phyloP scores from a whole-genome alignment of 2,329 filamentous ascomycete species.

The Fusarium sp. region DNA sequence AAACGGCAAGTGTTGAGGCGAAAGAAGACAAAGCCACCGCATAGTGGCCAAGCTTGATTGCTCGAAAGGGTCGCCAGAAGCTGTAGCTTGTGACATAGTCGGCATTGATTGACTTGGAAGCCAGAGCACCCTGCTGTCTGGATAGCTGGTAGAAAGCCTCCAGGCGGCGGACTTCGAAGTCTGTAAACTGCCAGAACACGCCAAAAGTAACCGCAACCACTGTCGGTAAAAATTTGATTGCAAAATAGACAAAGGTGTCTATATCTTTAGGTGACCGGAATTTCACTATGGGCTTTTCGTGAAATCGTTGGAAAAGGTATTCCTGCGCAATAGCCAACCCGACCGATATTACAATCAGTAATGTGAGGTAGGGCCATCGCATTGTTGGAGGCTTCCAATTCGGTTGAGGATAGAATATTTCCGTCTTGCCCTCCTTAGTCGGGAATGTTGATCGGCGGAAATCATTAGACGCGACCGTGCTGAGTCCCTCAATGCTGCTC shows the following conservation, averaged over 20 bases:
- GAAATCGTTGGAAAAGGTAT: slow-evolving; percentile 63
- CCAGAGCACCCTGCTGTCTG: slow-evolving; percentile 67
- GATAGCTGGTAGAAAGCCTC: slow-evolving; percentile 75
- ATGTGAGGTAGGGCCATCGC: slow-evolving; percentile 68
- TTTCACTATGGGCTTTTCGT: slow-evolving; percentile 55
- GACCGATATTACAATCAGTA: slow-evolving; percentile 65
- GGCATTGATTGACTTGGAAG: slow-evolving; percentile 75
- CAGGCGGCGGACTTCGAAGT: slow-evolving; percentile 73
- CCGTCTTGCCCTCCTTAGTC: slow-evolving; percentile 50
- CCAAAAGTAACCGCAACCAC: slow-evolving; percentile 70
- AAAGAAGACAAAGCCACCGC: slow-evolving; percentile 75
- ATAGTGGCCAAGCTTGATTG: slow-evolving; percentile 71
- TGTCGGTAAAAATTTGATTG: slow-evolving; percentile 72
- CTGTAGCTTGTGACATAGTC: slow-evolving; percentile 78
- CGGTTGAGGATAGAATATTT: slow-evolving; percentile 70
- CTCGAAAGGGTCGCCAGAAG: slow-evolving; percentile 71
- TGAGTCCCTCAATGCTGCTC: slow-evolving; percentile 61
- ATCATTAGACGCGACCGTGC: slow-evolving; percentile 41
- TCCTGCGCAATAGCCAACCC: slow-evolving; percentile 64
- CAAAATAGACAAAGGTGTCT: slow-evolving; percentile 64
- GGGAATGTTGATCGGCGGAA: slow-evolving; percentile 53
- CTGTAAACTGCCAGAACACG: slow-evolving; percentile 73
- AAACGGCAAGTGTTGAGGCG: slow-evolving; percentile 72
- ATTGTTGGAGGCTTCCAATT: slow-evolving; percentile 76
- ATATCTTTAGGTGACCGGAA: slow-evolving; percentile 65